Evolutionary conservation across 2,329 filamentous ascomycete genomes (phyloP).

Genomic region (Alternaria atra): DNA sequence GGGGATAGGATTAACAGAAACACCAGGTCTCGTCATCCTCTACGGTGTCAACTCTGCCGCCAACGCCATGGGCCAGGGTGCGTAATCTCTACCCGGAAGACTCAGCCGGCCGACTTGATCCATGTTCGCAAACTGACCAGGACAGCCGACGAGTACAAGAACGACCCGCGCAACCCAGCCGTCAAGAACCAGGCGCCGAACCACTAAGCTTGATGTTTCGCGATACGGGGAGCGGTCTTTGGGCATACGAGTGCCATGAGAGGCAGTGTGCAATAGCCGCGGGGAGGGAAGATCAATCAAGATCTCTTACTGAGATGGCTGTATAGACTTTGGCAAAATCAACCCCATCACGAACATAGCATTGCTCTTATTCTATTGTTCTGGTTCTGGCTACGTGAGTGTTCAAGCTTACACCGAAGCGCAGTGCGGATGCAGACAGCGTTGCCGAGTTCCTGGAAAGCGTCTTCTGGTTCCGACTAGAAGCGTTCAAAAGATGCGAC

Average conservation of each 20-base stretch:
- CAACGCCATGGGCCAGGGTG: constrained; percentile 80
- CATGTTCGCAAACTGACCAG: constrained; percentile 29
- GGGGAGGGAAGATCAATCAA: constrained; percentile 22
- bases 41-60: constrained; percentile 91
- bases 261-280: constrained; percentile 50
- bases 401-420: not conserved
- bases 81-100: constrained; percentile 47
- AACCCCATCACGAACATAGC: constrained; percentile 18
- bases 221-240: constrained; percentile 23
- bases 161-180: constrained; percentile 87
- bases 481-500: not conserved
- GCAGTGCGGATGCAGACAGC: not conserved
- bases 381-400: not conserved
- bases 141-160: constrained; percentile 91
- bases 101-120: not conserved
- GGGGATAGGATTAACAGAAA: constrained; percentile 28
- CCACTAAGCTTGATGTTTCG: constrained; percentile 38
- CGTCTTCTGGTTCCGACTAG: not conserved
- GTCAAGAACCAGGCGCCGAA: constrained; percentile 44
- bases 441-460: not conserved
- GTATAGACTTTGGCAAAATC: constrained; percentile 45
- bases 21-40: constrained; percentile 79
- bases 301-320: constrained; percentile 33
- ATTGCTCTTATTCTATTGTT: not conserved
- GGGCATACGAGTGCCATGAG: constrained; percentile 29